Evolutionary conservation across 83 land plant genomes (phyloP).

Genomic region (Thuja plicata): DNA sequence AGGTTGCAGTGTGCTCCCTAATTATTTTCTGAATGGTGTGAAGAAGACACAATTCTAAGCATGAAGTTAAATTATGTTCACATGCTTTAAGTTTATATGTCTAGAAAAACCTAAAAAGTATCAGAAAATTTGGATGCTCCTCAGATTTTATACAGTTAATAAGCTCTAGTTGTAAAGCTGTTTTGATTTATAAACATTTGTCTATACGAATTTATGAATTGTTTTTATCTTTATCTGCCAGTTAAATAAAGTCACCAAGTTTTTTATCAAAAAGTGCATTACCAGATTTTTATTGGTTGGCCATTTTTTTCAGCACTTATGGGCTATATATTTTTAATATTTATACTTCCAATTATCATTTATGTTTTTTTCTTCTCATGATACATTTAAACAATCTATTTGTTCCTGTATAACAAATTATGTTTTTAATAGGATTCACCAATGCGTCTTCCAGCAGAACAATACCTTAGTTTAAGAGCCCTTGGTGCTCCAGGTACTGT

Average conservation of each 20-base stretch:
- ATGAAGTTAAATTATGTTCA: not conserved
- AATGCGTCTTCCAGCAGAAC: slow-evolving; percentile 77
- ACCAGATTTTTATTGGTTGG: not conserved
- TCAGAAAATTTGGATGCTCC: not conserved
- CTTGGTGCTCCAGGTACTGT: slow-evolving; percentile 94
- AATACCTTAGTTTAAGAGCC: slow-evolving; percentile 76
- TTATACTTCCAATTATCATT: not conserved
- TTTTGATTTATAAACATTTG: not conserved
- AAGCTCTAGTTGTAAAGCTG: not conserved
- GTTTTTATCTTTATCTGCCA: not conserved
- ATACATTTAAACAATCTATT: not conserved
- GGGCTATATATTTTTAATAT: not conserved
- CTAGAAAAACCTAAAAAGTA: not conserved
- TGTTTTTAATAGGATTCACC: slow-evolving; percentile 62
- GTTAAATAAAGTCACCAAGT: not conserved
- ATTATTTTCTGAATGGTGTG: not conserved
- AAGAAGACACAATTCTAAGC: not conserved
- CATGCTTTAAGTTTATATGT: not conserved
- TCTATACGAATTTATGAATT: not conserved
- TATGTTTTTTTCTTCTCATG: not conserved
- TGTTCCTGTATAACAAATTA: not conserved
- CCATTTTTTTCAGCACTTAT: not conserved
- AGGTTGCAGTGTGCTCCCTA: not conserved
- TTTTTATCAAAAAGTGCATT: not conserved
- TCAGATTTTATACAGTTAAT: not conserved